Base-by-base conservation (phyloP, 495 filamentous ascomycete species). In the Aspergillus heteromorphus region DNA sequence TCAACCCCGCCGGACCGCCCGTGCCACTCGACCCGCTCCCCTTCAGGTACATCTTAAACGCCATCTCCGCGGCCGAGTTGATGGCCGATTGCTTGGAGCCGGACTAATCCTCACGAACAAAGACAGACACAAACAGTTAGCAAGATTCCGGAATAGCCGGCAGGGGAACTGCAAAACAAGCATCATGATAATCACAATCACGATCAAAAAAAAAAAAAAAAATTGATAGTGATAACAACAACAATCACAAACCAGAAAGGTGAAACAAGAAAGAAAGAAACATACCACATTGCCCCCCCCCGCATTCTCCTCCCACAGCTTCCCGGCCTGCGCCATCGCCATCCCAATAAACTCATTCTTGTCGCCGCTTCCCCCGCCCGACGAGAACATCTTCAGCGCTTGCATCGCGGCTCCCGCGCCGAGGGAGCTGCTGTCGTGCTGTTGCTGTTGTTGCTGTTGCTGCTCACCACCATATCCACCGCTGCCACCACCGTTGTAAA, bases 31-130 rank as follows among this genome's bases (percentile, higher is more conserved):
- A 61, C 50, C 77, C 75, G 62, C 78, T 74, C 55, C 77, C 74
- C 57, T 85, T 83, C 73, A 85, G 69, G 59, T 85, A 87, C 79
- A 87, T 81, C 77, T 88, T 87, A 52, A 87, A 57, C 11, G 85
- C 85, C 74, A 83, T 80, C 71, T 87, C 74, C 0, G 79, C 85
- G 7, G 85, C 85, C 45, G 63, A 60, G 52, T 78, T 76, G 25
- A 88, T 62, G 47, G 81, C 85, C 52, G 77, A 76, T 64, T 87
- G 80, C 72, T 87, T 87, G 45, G 77, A 78, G 1, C 79, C 75
- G 13, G 64, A 52, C 74, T 77, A 59, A n/a, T n/a, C n/a, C n/a
- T n/a, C n/a, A n/a, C n/a, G n/a, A n/a, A n/a, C n/a, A n/a, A n/a
- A n/a, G n/a, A n/a, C n/a, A n/a, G n/a, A n/a, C 8, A 58, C 20